A percentile compares a stretch with the other conserved stretches of the same genome.
These are phyloP conservation scores for Brassica balearica DNA, from an alignment of 441 rosid species.

Conservation along the genomic window DNA sequence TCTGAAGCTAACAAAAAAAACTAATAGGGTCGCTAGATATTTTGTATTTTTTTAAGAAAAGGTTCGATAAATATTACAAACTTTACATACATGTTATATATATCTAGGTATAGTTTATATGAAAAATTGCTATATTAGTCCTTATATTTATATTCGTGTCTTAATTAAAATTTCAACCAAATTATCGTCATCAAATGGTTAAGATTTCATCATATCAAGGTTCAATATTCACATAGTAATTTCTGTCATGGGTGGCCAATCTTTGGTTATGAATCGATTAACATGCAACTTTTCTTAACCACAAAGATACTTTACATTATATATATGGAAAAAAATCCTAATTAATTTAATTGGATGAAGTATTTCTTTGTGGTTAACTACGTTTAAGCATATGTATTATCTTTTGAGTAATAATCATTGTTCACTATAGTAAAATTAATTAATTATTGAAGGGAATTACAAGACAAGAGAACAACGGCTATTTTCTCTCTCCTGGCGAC, in stretches of 20 bases:
- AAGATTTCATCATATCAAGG: slow-evolving; percentile 7
- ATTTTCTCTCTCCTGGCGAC: too few relatives aligned
- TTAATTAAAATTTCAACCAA: background rate
- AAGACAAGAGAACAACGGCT: too few relatives aligned
- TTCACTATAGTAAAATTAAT: background rate
- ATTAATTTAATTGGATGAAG: too few relatives aligned
- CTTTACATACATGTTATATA: background rate
- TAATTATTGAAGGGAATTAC: slow-evolving; percentile 31
- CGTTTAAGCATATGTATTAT: background rate
- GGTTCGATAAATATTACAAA: background rate
- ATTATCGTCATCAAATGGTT: background rate
- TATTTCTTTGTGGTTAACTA: background rate
- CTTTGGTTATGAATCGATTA: background rate
- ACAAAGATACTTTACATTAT: too few relatives aligned
- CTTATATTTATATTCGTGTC: background rate
- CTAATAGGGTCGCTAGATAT: background rate
- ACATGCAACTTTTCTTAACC: background rate
- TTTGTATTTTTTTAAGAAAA: too few relatives aligned
- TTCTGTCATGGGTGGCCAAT: background rate
- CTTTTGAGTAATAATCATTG: slow-evolving; percentile 2
- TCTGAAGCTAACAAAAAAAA: background rate
- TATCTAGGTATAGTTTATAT: background rate
- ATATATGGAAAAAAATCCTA: background rate
- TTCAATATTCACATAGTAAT: background rate
- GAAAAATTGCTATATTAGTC: background rate